A percentile compares a stretch with the other conserved stretches of the same genome.
Conservation (phyloP, 2,329 filamentous ascomycete genomes). For the Fusarium sp. region DNA sequence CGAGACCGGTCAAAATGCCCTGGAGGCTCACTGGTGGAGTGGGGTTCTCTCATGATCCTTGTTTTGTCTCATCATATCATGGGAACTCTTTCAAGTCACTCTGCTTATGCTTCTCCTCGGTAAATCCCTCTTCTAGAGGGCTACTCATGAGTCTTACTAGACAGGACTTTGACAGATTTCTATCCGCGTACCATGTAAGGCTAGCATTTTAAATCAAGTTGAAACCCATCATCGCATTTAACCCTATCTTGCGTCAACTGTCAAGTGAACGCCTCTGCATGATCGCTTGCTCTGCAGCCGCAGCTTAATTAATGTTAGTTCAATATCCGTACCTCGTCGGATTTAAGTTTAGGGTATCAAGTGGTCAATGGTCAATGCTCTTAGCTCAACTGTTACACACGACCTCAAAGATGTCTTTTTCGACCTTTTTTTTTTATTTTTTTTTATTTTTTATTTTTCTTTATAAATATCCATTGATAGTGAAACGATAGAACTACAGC, state of each 20-base stretch:
- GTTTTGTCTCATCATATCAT: constrained; percentile 19
- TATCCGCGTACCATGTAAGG: background rate
- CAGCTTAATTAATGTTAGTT: background rate
- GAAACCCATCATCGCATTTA: background rate
- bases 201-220: background rate
- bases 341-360: constrained; percentile 28
- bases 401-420: background rate
- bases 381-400: constrained; percentile 6
- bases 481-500: background rate
- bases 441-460: too few relatives aligned
- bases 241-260: constrained; percentile 4
- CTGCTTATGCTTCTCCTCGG: constrained; percentile 12
- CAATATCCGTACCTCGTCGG: background rate
- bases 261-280: background rate
- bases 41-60: constrained; percentile 19
- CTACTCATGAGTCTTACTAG: background rate
- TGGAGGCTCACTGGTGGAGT: constrained; percentile 27
- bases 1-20: constrained; percentile 33
- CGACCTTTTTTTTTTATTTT: background rate
- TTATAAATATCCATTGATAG: background rate
- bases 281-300: background rate
- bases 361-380: constrained; percentile 7
- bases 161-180: background rate
- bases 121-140: constrained; percentile 3
- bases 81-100: constrained; percentile 12